phyloP scores from a whole-genome alignment of 2,329 filamentous ascomycete genomes.

The Blastomyces gilchristii region DNA sequence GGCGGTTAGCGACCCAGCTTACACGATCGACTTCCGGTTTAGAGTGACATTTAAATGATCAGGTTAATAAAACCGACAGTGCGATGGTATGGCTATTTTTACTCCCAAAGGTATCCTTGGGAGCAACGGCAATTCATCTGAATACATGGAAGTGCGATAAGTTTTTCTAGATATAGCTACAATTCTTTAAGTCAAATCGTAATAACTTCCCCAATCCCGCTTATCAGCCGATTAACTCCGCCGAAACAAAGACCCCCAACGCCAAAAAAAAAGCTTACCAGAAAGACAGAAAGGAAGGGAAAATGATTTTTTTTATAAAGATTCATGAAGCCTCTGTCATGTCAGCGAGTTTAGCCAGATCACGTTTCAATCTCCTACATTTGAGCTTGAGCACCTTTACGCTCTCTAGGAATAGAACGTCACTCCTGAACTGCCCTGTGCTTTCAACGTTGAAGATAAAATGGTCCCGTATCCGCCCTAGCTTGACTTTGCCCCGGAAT shows the following conservation, averaged over 20 bases:
- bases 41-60: slow-evolving; percentile 40
- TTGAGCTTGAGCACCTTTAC: slow-evolving; percentile 78
- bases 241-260: slow-evolving; percentile 19
- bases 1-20: slow-evolving; percentile 85
- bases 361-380: slow-evolving; percentile 45
- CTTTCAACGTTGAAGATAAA: slow-evolving; percentile 97
- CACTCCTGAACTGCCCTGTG: slow-evolving; percentile 87
- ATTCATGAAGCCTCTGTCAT: slow-evolving; percentile 22
- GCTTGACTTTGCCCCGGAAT: slow-evolving; percentile 90
- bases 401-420: slow-evolving; percentile 84
- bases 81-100: not conserved
- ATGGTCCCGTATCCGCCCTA: slow-evolving; percentile 82
- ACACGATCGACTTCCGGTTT: slow-evolving; percentile 60
- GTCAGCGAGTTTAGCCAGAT: slow-evolving; percentile 33
- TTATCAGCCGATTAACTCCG: slow-evolving; percentile 4
- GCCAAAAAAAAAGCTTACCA: slow-evolving; percentile 30
- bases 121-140: not conserved
- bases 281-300: slow-evolving; percentile 14
- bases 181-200: not conserved
- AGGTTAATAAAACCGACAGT: not conserved
- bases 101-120: not conserved
- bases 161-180: not conserved
- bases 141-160: not conserved
- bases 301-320: not conserved
- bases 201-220: not conserved